Conservation (phyloP, 2,329 filamentous ascomycete species). For the Alternaria gaisen region DNA sequence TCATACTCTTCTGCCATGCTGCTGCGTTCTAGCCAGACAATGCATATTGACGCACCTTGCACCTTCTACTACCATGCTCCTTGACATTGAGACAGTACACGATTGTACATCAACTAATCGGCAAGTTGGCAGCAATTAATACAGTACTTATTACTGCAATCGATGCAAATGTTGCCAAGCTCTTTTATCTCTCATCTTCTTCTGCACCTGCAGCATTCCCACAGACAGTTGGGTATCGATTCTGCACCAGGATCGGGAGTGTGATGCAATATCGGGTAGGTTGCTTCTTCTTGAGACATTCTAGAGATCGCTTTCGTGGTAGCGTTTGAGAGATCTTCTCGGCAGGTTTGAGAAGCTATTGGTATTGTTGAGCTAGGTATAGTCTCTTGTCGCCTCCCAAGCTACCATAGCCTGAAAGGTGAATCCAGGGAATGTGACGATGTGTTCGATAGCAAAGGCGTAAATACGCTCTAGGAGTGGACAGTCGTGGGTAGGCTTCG, state of each 20-base stretch:
- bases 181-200: slow-evolving; percentile 23
- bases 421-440: not conserved
- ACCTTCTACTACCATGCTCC: not conserved
- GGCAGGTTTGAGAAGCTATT: not conserved
- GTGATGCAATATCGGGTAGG: not conserved
- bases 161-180: slow-evolving; percentile 22
- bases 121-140: slow-evolving; percentile 21
- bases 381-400: not conserved
- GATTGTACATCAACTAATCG: not conserved
- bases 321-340: not conserved
- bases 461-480: not conserved
- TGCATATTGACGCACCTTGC: not conserved
- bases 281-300: not conserved
- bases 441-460: not conserved
- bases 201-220: slow-evolving; percentile 25
- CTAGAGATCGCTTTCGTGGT: not conserved
- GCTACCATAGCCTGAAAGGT: not conserved
- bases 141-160: slow-evolving; percentile 20
- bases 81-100: not conserved
- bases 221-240: slow-evolving; percentile 19
- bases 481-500: not conserved
- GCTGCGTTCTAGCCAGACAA: not conserved
- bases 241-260: slow-evolving; percentile 19
- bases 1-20: not conserved
- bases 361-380: not conserved